Evolutionary conservation across 169 alveolate species (phyloP).

Genomic region (Plasmodium knowlesi): DNA sequence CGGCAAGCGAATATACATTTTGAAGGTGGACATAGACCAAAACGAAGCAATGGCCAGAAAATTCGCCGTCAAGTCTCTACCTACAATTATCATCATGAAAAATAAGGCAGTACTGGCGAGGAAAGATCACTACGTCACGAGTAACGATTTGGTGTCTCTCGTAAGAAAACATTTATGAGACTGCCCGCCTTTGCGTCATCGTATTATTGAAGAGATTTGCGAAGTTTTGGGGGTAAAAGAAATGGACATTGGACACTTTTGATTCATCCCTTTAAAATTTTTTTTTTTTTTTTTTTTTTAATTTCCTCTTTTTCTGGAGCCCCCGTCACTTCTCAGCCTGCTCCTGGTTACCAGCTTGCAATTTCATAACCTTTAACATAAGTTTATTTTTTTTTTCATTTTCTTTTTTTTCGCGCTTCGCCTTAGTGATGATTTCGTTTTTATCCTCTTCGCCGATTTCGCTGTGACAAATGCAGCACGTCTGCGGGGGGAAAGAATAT

Average conservation of each 20-base stretch:
- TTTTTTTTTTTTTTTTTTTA: neutral
- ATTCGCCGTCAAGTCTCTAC: conserved; percentile 27
- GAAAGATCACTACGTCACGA: conserved; percentile 36
- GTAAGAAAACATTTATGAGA: conserved; percentile 41
- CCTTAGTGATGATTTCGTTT: conserved; percentile 34
- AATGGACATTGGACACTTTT: neutral
- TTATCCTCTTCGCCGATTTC: conserved; percentile 54
- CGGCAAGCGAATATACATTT: conserved; percentile 13
- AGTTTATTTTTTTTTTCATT: conserved; percentile 71
- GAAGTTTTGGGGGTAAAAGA: neutral
- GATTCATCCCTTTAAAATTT: neutral
- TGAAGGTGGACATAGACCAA: conserved; percentile 24
- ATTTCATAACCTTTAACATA: conserved; percentile 63
- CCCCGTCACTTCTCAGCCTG: neutral
- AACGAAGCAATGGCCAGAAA: conserved; percentile 44
- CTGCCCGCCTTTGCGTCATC: neutral
- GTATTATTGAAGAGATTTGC: neutral
- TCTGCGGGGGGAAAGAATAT: conserved; percentile 15
- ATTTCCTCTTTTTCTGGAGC: neutral
- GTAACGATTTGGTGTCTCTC: conserved; percentile 19
- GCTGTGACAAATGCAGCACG: conserved; percentile 69
- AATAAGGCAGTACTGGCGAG: conserved; percentile 34
- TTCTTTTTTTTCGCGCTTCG: conserved; percentile 58
- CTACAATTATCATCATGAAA: conserved; percentile 58
- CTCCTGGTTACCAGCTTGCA: conserved; percentile 31